A percentile compares a stretch with the other conserved stretches of the same genome.
These are phyloP conservation scores for Cynara cardunculus DNA, from an alignment of 129 eudicot genomes.

Conservation along the genomic window DNA sequence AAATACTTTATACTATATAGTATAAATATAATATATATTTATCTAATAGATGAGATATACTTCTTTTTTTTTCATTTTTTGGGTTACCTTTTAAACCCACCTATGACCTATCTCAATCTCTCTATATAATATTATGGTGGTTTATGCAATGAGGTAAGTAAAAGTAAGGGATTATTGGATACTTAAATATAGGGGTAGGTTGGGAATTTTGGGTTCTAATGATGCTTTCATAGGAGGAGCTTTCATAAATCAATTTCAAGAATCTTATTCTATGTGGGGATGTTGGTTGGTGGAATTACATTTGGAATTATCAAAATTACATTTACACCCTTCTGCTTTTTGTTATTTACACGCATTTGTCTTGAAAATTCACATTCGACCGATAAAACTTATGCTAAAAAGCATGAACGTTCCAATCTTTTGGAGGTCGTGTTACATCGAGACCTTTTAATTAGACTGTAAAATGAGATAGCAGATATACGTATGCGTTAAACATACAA, in stretches of 20 bases:
- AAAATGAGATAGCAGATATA: too few relatives aligned
- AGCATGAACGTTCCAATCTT: too few relatives aligned
- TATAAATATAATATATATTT: too few relatives aligned
- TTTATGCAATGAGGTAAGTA: constrained; percentile 24
- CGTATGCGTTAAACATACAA: too few relatives aligned
- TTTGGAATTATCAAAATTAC: constrained; percentile 24
- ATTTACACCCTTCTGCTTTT: constrained; percentile 9
- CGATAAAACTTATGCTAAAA: not conserved
- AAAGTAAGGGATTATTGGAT: constrained; percentile 14
- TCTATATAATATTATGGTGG: not conserved
- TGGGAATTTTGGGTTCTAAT: not conserved
- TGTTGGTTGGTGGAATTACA: constrained; percentile 38
- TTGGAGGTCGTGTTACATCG: too few relatives aligned
- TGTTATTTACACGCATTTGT: not conserved
- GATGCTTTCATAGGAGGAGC: constrained; percentile 20
- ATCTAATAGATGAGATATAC: not conserved
- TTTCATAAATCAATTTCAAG: constrained; percentile 18
- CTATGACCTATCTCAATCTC: not conserved
- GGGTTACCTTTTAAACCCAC: not conserved
- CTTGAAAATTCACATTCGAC: not conserved
- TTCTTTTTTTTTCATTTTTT: not conserved
- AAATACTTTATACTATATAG: too few relatives aligned
- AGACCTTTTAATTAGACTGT: too few relatives aligned
- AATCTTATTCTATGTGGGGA: constrained; percentile 36
- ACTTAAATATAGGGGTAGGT: constrained; percentile 16